Percentiles rank a stretch among this genome's conserved stretches.
These are phyloP conservation scores for Penicillium capsulatum DNA, from an alignment of 2,329 filamentous ascomycete genomes.

Conservation along the genomic window DNA sequence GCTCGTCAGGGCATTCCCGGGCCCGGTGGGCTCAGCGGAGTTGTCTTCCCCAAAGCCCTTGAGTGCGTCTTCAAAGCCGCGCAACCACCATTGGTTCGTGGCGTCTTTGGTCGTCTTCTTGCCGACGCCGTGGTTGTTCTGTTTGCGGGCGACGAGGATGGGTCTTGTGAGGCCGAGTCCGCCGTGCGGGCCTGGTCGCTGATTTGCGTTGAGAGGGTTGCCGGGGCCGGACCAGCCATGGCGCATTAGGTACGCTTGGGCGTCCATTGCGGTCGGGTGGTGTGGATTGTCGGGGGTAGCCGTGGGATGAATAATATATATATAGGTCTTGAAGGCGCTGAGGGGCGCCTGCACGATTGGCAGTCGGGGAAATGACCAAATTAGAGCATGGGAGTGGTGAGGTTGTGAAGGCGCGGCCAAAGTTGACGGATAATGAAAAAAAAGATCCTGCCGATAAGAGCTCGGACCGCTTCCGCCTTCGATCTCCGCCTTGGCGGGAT, in stretches of 20 bases:
- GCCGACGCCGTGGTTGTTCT: slow-evolving; percentile 76
- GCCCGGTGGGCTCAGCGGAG: slow-evolving; percentile 52
- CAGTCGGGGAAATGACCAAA: no score
- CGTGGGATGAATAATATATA: no score
- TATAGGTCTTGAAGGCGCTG: no score
- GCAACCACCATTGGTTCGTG: slow-evolving; percentile 92
- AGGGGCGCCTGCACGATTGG: no score
- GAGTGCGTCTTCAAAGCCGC: slow-evolving; percentile 86
- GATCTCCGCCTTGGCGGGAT: neutral
- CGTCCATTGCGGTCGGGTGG: slow-evolving; percentile 69
- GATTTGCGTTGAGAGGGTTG: slow-evolving; percentile 73
- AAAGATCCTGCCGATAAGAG: neutral
- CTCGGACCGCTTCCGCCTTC: no score
- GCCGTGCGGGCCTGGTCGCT: slow-evolving; percentile 50
- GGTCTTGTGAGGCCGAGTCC: slow-evolving; percentile 75
- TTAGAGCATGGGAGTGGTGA: no score
- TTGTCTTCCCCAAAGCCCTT: slow-evolving; percentile 65
- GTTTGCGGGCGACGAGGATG: slow-evolving; percentile 75
- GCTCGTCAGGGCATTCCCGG: slow-evolving; percentile 44
- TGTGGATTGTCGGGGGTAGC: no score
- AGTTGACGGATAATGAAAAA: neutral
- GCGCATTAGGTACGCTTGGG: slow-evolving; percentile 72
- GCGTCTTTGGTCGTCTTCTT: slow-evolving; percentile 62
- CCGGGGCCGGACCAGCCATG: slow-evolving; percentile 90
- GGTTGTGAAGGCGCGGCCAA: neutral